Base-by-base conservation (phyloP, 805 yeast species). In the Pichia rugopelliculosa region DNA sequence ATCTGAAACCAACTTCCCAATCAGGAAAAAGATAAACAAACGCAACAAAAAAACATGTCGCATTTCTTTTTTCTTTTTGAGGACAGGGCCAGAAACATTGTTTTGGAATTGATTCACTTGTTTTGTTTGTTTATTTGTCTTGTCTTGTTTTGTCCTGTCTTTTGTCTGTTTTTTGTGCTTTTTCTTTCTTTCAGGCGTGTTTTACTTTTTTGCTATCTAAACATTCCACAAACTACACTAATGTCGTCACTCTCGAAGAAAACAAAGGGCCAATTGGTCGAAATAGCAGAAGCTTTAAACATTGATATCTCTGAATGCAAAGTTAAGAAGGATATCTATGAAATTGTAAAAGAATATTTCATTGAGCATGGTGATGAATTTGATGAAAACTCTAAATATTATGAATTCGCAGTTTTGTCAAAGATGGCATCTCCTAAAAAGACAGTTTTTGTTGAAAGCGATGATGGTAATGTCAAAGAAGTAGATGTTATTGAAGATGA, bases 401-500 rank as follows among this genome's bases (percentile, higher is more conserved):
- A 60, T 46, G 61, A 59, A 17, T 49, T 53, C n/a, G 64, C 60
- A 9, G 51, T 48, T 17, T 48, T 53, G 20, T 46, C 52, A 3
- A 49, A 45, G 18, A 36, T 48, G 10, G 49, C 50, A 21, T 41
- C 52, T 5, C 45, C 58, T 30, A 44, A 44, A 23, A 58, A 56
- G 8, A 26, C 48, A 13, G 56, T 45, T 5, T 47, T 24, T 23
- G 44, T 47, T 24, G 56, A 51, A n/a, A 39, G 50, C 12, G 57
- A 51, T 2, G 57, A 52, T 26, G 45, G 37, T 13, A 50, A 45
- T 17, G 33, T n/a, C 8, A 36, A 39, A 18, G 41, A 36, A 33
- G 26, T 39, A 21, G 45, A 36, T 18, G 48, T 41, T 18, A 56
- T 53, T 11, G 43, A 41, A 30, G 54, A 46, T 55, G 89, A 79